Percentiles rank a stretch among this genome's conserved stretches.
phyloP scores from a whole-genome alignment of 371 early-diverging fungal species.

The Apophysomyces variabilis region DNA sequence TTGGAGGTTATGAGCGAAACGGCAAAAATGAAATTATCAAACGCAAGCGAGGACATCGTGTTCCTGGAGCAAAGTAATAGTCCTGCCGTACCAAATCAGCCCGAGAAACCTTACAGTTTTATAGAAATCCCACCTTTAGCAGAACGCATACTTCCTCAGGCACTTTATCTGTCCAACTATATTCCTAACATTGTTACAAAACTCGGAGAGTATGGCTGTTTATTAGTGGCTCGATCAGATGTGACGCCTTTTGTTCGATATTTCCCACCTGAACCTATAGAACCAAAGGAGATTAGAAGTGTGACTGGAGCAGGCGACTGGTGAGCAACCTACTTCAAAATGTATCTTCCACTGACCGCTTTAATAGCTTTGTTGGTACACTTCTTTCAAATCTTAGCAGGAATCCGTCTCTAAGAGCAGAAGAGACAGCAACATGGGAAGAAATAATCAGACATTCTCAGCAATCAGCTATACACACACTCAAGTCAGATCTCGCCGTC shows the following conservation, averaged over 20 bases:
- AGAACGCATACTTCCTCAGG: constrained; percentile 26
- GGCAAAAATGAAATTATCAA: constrained; percentile 30
- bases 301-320: constrained; percentile 81
- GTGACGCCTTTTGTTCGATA: constrained; percentile 23
- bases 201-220: constrained; percentile 59
- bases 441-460: constrained; percentile 37
- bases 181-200: constrained; percentile 62
- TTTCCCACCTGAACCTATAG: constrained; percentile 44
- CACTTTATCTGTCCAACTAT: constrained; percentile 35
- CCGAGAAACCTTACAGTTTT: neutral
- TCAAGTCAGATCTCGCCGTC: constrained; percentile 45
- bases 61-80: neutral
- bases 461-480: constrained; percentile 38
- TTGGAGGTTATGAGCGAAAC: constrained; percentile 61
- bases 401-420: constrained; percentile 7
- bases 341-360: neutral
- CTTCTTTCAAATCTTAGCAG: constrained; percentile 41
- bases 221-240: constrained; percentile 34
- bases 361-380: constrained; percentile 51
- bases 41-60: neutral
- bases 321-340: constrained; percentile 23
- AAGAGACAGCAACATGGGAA: constrained; percentile 15
- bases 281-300: constrained; percentile 45
- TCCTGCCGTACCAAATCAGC: neutral
- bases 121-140: constrained; percentile 19